These are phyloP conservation scores for Cicer arietinum DNA, from an alignment of 306 rosid species.

Conservation along the genomic window DNA sequence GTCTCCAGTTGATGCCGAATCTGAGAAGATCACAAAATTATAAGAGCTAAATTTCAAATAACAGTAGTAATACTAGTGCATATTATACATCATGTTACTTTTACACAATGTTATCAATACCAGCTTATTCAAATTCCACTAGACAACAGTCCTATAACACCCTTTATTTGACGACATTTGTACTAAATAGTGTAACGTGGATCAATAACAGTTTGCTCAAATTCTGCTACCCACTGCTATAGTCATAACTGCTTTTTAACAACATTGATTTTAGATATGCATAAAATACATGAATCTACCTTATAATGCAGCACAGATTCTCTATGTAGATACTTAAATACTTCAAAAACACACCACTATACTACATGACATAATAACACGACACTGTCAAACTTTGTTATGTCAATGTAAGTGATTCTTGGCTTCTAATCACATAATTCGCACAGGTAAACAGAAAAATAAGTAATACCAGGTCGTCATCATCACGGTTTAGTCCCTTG, in stretches of 20 bases:
- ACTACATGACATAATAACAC: neutral
- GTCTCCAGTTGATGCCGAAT: slow-evolving; percentile 93
- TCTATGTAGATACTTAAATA: slow-evolving; percentile 3
- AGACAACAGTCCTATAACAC: too few relatives aligned
- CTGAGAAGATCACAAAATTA: slow-evolving; percentile 50
- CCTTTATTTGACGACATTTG: too few relatives aligned
- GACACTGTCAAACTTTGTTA: slow-evolving; percentile 18
- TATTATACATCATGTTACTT: neutral
- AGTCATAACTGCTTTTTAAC: too few relatives aligned
- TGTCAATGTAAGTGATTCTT: slow-evolving; percentile 18
- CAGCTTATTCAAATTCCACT: too few relatives aligned
- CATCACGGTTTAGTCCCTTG: slow-evolving; percentile 75
- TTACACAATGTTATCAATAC: neutral
- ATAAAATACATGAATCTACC: slow-evolving; percentile 12
- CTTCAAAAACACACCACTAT: neutral
- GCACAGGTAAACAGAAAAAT: neutral
- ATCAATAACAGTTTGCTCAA: too few relatives aligned
- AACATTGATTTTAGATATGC: neutral
- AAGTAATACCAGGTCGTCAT: slow-evolving; percentile 84
- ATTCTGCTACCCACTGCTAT: too few relatives aligned
- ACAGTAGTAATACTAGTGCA: neutral
- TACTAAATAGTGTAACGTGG: too few relatives aligned
- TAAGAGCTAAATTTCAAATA: slow-evolving; percentile 1
- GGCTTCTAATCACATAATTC: neutral
- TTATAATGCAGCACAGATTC: slow-evolving; percentile 4